Conservation (phyloP, 495 filamentous ascomycete species). For the Aspergillus ellipticus region DNA sequence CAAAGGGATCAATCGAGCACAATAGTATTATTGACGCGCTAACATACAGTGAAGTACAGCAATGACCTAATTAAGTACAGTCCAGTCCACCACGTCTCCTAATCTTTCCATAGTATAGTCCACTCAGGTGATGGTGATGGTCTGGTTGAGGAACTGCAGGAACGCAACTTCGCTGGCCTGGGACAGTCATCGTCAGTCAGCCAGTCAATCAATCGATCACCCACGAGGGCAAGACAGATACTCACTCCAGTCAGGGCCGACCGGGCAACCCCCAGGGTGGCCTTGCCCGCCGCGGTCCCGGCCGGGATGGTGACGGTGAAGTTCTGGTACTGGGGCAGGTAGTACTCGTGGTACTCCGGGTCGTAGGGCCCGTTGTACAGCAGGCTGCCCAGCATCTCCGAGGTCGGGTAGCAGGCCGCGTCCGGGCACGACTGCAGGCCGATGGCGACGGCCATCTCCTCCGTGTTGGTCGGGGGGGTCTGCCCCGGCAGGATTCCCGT, state of each 20-base stretch:
- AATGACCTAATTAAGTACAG: too few relatives aligned
- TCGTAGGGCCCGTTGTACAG: constrained; percentile 32
- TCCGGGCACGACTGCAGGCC: constrained; percentile 27
- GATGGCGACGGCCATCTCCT: constrained; percentile 32
- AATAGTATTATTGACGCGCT: too few relatives aligned
- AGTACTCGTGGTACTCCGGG: constrained; percentile 29
- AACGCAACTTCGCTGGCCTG: background rate
- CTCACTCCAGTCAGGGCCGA: constrained; percentile 36
- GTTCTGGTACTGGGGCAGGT: constrained; percentile 33
- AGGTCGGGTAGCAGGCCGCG: constrained; percentile 15
- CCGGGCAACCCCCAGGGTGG: constrained; percentile 33
- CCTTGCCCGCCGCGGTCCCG: constrained; percentile 14
- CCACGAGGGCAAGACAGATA: background rate
- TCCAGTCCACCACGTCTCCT: too few relatives aligned
- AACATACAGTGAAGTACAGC: too few relatives aligned
- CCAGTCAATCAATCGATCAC: too few relatives aligned
- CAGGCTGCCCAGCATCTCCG: constrained; percentile 23
- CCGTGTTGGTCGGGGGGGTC: constrained; percentile 29
- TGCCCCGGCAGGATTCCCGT: background rate
- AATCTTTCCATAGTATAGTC: too few relatives aligned
- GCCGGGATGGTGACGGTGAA: constrained; percentile 32
- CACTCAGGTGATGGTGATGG: background rate
- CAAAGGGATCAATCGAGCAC: too few relatives aligned
- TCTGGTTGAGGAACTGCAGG: background rate
- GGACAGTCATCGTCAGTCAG: too few relatives aligned